Evolutionary conservation across 345 rosid species (phyloP), one percentile per base, ranked within the genome.

Genomic region (Citrus cavaleriei): DNA sequence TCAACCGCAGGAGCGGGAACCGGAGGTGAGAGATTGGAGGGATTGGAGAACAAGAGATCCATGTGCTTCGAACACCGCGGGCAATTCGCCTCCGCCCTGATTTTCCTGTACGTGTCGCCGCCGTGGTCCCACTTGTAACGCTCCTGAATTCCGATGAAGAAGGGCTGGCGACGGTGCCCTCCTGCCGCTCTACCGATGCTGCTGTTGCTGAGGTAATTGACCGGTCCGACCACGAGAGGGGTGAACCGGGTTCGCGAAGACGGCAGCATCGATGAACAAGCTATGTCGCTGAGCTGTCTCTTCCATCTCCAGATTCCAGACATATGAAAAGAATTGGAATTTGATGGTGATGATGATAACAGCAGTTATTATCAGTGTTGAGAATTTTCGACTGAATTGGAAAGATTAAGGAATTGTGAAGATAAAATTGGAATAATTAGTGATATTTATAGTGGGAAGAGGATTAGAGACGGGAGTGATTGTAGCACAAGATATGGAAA

Each of bases 11-110:
- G 27, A 66, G 51, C 51, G 51, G 51, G 18, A 46, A 70, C 81
- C 37, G 80, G 85, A 34, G 85, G 81, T 73, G 85, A 83, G 68
- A 84, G 83, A 87, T 81, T 82, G 78, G 84, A 81, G 65, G 80
- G 46, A 76, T 75, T 32, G 72, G 92, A 90, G 91, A 91, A 95
- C 73, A 91, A 85, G 81, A 91, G 93, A 88, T 92, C 93, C 93
- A 94, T 89, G 77, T 89, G 90, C 72, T 91, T 91, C 2, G 93
- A 92, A 78, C 99, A 95, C 18, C 94, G 92, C n/a, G 99, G 99
- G 74, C 99, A 95, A 78, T 93, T 91, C 7, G 93, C 89, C 83
- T 92, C 98, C 21, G 97, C 99, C 83, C 90, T 88, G 49, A 95
- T 85, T 91, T 89, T 91, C 59, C 97, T 85, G 18, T 83, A 87